Base-by-base conservation (phyloP, 2,329 filamentous ascomycete species). In the Periconia sp. region DNA sequence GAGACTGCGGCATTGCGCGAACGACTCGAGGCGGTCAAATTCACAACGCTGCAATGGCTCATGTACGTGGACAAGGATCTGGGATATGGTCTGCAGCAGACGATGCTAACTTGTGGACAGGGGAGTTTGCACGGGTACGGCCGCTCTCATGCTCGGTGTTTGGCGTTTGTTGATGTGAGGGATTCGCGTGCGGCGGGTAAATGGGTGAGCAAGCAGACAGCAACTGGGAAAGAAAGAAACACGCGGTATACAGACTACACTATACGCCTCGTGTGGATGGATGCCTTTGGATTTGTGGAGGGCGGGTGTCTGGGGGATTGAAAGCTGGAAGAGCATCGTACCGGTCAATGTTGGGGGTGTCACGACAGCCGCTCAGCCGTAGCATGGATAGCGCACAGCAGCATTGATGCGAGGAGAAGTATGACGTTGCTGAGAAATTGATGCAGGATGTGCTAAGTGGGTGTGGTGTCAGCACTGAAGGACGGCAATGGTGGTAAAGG, bases 11-110 rank as follows among this genome's bases (percentile, higher is more conserved):
- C 89, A 31, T 74, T 99, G 70, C 82, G 91, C 62, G 94, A 97
- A 80, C 88, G 95, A 77, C 82, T 99, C 45, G 94, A 99, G 78
- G 90, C 91, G 62, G 94, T 99, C 74, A 99, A 99, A 81, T 97
- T 97, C 77, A 91, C 92, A 71, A 97, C 94, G 35, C 76, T 99
- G 73, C 94, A 99, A 80, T 99, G 94, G 94, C 79, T 99, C 62
- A 97, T 97, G 88, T 92, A 88, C 70, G 91, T 89, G 41, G 46
- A 23, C 31, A 41, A 46, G 40, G 46, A 20, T 19, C 30, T 18
- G 37, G 37, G 37, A n/a, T 31, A 15, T 41, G 6, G 15, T 30
- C 9, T 15, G 6, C 31, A 20, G 43, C 17, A n/a, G 18, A 50
- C 45, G 30, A 52, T 49, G 57, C 68, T 73, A 67, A 74, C 57